Base-by-base conservation (phyloP, 306 rosid genomes). In the Quercus agrifolia region DNA sequence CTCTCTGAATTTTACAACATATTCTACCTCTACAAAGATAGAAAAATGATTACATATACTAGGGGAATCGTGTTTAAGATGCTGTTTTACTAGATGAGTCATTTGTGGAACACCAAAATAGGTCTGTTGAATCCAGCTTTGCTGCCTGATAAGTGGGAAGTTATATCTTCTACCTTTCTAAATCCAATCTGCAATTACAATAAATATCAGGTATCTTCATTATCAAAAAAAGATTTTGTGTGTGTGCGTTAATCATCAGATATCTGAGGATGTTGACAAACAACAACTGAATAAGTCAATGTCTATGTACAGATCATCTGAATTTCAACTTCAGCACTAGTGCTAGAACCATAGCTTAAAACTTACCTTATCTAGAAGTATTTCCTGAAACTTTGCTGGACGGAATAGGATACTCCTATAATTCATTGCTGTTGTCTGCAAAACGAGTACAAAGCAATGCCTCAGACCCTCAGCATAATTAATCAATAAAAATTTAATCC, bases 121-220 rank as follows among this genome's bases (percentile, higher is more conserved):
- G 97, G 96, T 68, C 98, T 86, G 75, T 94, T 84, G 89, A 94
- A 94, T 83, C 98, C 98, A n/a, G 87, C 66, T 76, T 83, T 94
- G 88, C 87, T 80, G 74, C 84, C 85, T 3, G 89, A 74, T 85
- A 90, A 79, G 55, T 86, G 84, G 51, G 91, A 71, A 79, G 90
- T 88, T 70, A 92, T 55, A 74, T 86, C 90, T 85, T 88, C 92
- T 23, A 92, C 96, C 13, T 82, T 86, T 82, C 91, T 84, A 78
- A 94, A 94, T 73, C 98, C 96, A 83, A 92, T 89, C 97, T 92
- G 88, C 69, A 71, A 80, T 54, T 77, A 38, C 12, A 77, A 73
- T 20, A n/a, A 72, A 77, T 55, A 67, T 35, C 52, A 19, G 8
- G 9, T 63, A 13, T 15, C 25, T 8, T 9, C 9, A 12, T 33